Evolutionary conservation across 2,329 filamentous ascomycete genomes (phyloP), one percentile per base, ranked within the genome.

Genomic region (Ophiostoma novo-ulmi): DNA sequence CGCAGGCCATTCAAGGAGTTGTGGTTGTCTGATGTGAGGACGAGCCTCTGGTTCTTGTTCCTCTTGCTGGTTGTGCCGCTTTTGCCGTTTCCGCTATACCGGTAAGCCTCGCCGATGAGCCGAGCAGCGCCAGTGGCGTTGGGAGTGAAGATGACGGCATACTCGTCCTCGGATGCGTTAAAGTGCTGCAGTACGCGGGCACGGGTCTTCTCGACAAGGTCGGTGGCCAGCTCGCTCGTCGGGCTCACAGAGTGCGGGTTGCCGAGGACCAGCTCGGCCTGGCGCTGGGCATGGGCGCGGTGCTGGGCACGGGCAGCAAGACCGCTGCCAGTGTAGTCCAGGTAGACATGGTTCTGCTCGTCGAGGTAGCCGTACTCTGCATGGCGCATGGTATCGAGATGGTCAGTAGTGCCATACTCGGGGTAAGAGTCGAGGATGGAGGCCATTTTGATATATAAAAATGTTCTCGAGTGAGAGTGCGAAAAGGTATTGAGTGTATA

Each of bases 171-270:
- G 0, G 76, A 77, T 1, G 80, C 80, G 44, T 78, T 76, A 41
- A 82, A 72, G 73, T 80, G 74, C 14, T 71, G 58, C 3, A 82
- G 74, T 0, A 82, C 75, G 2, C 78, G 74, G 0, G 74, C 72
- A 1, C 80, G 74, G 0, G 80, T 75, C 17, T 73, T 55, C 10
- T 80, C 78, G 7, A 81, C 75, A 4, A 78, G 74, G 10, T 73
- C 72, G 0, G 79, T 82, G 14, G 80, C 76, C 0, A 76, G 76
- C 63, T 75, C 76, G 68, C 78, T 80, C 1, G 80, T 79, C 0
- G 80, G 80, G 73, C 78, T 81, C 48, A 72, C 71, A 5, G 80
- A 81, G 75, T 82, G 80, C 1, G 80, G 80, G 75, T 82, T 82
- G 70, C 80, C 80, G 35, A 77, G 79, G 26, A 80, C 71, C 2